Evolutionary conservation across 2,329 filamentous ascomycete species (phyloP).

Genomic region (Monosporascus sp.): DNA sequence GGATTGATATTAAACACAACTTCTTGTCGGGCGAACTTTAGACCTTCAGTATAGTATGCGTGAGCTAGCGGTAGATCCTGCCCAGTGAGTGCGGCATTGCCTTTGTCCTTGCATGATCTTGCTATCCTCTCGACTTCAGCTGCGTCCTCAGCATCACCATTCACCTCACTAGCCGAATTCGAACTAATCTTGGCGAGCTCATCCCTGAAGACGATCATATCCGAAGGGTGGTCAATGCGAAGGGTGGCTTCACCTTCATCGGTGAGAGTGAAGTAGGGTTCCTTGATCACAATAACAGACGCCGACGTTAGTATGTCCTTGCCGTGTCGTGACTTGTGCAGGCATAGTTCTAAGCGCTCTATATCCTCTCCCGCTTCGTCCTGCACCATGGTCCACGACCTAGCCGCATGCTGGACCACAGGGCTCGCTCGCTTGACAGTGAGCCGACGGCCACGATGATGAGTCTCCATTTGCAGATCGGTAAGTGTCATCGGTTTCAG

Average conservation of each 20-base stretch:
- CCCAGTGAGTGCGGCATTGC: conserved; percentile 23
- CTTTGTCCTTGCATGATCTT: conserved; percentile 19
- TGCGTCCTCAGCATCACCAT: background rate
- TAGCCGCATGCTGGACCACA: conserved; percentile 16
- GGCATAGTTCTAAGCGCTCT: conserved; percentile 24
- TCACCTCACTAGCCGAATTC: background rate
- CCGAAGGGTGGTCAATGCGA: conserved; percentile 31
- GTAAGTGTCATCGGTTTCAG: conserved; percentile 19
- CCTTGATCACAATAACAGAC: conserved; percentile 38
- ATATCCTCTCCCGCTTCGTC: conserved; percentile 18
- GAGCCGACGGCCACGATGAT: conserved; percentile 24
- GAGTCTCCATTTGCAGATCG: conserved; percentile 24
- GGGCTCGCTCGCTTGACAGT: conserved; percentile 22
- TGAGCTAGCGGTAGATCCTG: conserved; percentile 15
- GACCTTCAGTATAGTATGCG: conserved; percentile 21
- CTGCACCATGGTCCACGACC: conserved; percentile 29
- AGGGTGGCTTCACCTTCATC: conserved; percentile 34
- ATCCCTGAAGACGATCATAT: conserved; percentile 16
- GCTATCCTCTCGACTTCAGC: conserved; percentile 7
- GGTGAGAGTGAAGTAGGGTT: conserved; percentile 43
- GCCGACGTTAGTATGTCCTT: conserved; percentile 28
- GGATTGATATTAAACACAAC: background rate
- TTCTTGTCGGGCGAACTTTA: conserved; percentile 8
- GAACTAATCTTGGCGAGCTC: background rate
- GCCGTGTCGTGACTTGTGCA: conserved; percentile 30